Evolutionary conservation across 2,329 filamentous ascomycete genomes (phyloP).

Genomic region (Stachybotrys chlorohalonatus): DNA sequence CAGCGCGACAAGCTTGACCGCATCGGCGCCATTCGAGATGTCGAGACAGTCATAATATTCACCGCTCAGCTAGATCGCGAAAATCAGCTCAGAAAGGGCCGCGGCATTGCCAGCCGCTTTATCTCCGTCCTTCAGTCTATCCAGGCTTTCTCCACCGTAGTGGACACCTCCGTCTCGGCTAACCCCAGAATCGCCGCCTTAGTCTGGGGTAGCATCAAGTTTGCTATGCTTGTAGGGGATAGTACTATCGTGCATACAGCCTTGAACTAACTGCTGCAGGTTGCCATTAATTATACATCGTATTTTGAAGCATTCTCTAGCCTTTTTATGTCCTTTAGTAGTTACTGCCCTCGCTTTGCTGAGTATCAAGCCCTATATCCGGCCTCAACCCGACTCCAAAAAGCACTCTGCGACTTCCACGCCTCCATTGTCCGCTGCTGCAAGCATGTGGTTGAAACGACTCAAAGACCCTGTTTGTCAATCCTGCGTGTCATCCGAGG

Average conservation of each 20-base stretch:
- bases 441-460: constrained; percentile 4
- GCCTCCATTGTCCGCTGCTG: neutral
- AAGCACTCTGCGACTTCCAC: constrained; percentile 1
- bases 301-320: constrained; percentile 30
- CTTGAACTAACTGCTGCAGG: neutral
- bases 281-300: constrained; percentile 21
- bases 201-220: constrained; percentile 32
- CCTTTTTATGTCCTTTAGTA: constrained; percentile 24
- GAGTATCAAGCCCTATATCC: constrained; percentile 20
- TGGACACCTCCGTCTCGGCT: constrained; percentile 27
- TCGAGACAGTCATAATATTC: neutral
- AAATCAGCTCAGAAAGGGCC: constrained; percentile 1
- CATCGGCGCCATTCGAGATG: neutral
- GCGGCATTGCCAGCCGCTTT: neutral
- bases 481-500: neutral
- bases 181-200: constrained; percentile 26
- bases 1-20: neutral
- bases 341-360: neutral
- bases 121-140: constrained; percentile 21
- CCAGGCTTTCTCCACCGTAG: constrained; percentile 23
- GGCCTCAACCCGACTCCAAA: constrained; percentile 10
- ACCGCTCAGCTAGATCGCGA: neutral
- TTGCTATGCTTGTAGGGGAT: constrained; percentile 26
- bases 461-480: constrained; percentile 16
- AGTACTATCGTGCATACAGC: neutral